Conservation (phyloP, 495 filamentous ascomycete genomes). For the Aspergillus ostianus region DNA sequence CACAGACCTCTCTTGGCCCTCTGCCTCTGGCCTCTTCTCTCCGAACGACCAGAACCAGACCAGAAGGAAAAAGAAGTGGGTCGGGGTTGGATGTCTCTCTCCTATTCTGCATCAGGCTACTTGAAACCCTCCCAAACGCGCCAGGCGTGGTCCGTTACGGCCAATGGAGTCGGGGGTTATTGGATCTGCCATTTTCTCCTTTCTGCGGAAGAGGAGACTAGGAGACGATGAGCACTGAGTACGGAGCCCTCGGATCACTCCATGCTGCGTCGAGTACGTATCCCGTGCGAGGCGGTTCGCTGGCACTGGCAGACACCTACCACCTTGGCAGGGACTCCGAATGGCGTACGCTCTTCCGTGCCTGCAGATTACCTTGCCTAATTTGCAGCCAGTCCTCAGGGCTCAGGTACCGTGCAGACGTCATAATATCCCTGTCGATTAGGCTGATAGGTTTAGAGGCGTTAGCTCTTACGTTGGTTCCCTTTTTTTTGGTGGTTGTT, state of each 20-base stretch:
- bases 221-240: no score
- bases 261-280: no score
- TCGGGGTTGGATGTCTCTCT: background rate
- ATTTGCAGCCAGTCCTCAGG: no score
- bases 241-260: no score
- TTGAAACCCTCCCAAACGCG: background rate
- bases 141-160: background rate
- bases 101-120: background rate
- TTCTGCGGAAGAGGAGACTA: background rate
- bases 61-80: background rate
- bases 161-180: background rate
- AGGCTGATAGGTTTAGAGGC: background rate
- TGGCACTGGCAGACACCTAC: no score
- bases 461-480: background rate
- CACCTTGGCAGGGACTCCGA: no score
- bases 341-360: no score
- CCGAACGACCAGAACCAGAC: no score
- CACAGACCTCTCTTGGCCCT: background rate
- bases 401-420: background rate
- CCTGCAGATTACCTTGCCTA: no score
- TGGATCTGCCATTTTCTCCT: background rate
- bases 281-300: no score
- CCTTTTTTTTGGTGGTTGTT: background rate
- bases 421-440: conserved; percentile 1
- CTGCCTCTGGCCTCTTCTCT: background rate